Percentiles rank a stretch among this genome's conserved stretches.
Evolutionary conservation across 768 basidiomycete genomes (phyloP).

Genomic region (Pleurotus giganteus): DNA sequence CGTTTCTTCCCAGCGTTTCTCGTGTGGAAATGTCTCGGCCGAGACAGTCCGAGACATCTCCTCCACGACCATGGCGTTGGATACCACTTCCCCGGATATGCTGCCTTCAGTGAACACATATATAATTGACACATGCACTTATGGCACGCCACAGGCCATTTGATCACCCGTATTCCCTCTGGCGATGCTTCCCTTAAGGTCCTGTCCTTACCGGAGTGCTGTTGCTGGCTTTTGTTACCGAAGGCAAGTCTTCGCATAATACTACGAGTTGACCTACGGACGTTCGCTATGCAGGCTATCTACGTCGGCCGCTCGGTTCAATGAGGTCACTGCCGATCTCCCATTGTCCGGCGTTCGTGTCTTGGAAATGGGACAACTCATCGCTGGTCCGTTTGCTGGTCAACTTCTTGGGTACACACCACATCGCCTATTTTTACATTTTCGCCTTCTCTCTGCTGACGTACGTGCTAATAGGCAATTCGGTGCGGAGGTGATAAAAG

Average conservation of each 20-base stretch:
- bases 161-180: neutral
- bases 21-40: neutral
- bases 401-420: slow-evolving; percentile 59
- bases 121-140: neutral
- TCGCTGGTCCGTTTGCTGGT: slow-evolving; percentile 72
- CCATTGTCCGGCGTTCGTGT: slow-evolving; percentile 64
- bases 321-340: slow-evolving; percentile 30
- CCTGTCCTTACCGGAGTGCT: too few species aligned
- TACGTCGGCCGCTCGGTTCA: slow-evolving; percentile 9
- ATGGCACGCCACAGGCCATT: neutral
- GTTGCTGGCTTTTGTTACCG: too few species aligned
- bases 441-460: too few species aligned
- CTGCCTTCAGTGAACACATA: neutral
- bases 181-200: too few species aligned
- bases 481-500: slow-evolving; percentile 72
- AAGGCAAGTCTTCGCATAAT: too few species aligned
- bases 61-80: neutral
- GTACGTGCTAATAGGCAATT: slow-evolving; percentile 52
- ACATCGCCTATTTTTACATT: neutral
- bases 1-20: neutral
- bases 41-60: neutral
- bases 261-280: neutral
- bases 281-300: slow-evolving; percentile 5
- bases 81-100: neutral
- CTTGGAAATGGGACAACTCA: slow-evolving; percentile 67